Evolutionary conservation across 805 yeast species (phyloP), one percentile per base, ranked within the genome.

Genomic region (Cyberlindnera nakhonratchasimensis): DNA sequence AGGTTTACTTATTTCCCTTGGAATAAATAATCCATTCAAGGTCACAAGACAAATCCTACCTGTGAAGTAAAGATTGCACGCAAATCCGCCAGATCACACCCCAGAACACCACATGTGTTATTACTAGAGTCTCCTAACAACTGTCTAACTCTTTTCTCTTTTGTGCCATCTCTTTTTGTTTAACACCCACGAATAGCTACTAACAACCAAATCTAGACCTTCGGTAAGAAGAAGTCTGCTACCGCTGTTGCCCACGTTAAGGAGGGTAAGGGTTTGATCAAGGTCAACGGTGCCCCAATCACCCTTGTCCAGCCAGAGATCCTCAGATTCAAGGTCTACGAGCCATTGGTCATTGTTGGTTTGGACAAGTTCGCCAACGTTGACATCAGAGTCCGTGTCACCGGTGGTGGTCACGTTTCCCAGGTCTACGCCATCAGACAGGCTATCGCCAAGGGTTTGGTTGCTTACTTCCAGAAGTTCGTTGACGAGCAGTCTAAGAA

Each of bases 341-440:
- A 93, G 82, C 98, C 99, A 72, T 82, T 93, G 69, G 81, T 95
- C 70, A 77, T 93, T 71, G 98, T 88, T 69, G 99, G 99, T 69
- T 82, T 93, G 70, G 98, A 93, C 82, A 93, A 93, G 79, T 93
- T 89, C 79, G 91, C 95, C 74, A 82, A 83, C 81, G 84, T 93
- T 66, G 99, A 93, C 78, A 88, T 93, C 79, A 91, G 98, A 81
- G 95, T 93, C 71, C 84, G 93, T 75, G 98, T 93, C 70, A 82
- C 96, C 70, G 99, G 99, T 77, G 99, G 99, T 89, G 99, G 99
- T 80, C 99, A 93, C 85, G 97, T 91, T 62, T 91, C 98, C 58
- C 99, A 93, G 82, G 95, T 93, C 61, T 93, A 93, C 81, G 99
- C 99, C 63, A 93, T 93, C 77, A 91, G 99, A 82, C 99, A 93